Percentiles rank a stretch among this genome's conserved stretches.
These are phyloP conservation scores for Diversispora epigaea DNA, from an alignment of 192 early-diverging fungal genomes.

Conservation along the genomic window DNA sequence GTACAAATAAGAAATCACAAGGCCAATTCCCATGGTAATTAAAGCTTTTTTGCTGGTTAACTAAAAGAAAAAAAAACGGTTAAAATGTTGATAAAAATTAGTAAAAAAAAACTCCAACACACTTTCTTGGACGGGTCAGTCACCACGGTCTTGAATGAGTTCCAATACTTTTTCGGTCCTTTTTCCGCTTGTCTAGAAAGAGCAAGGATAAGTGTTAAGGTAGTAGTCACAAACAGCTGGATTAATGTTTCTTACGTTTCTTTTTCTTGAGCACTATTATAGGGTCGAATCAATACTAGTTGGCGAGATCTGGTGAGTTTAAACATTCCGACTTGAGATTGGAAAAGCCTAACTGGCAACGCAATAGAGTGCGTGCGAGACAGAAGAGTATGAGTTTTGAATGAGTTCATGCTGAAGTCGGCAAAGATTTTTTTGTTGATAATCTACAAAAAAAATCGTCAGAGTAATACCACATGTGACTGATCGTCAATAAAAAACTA, in stretches of 20 bases:
- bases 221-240: constrained; percentile 11
- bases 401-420: too few species aligned
- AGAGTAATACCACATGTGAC: too few species aligned
- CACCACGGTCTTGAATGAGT: constrained; percentile 25
- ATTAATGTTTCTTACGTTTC: constrained; percentile 26
- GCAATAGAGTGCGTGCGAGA: too few species aligned
- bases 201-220: constrained; percentile 11
- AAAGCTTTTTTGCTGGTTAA: constrained; percentile 11
- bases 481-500: too few species aligned
- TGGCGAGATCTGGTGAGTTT: constrained; percentile 20
- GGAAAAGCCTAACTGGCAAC: not conserved
- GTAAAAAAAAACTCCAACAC: not conserved
- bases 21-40: constrained; percentile 8
- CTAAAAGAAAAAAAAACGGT: constrained; percentile 18
- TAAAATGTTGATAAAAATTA: constrained; percentile 18
- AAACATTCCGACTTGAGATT: constrained; percentile 13
- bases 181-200: constrained; percentile 23
- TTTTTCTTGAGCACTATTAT: constrained; percentile 30
- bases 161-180: constrained; percentile 23
- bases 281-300: constrained; percentile 22
- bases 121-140: constrained; percentile 26
- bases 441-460: too few species aligned
- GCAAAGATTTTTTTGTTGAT: too few species aligned
- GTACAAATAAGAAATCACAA: constrained; percentile 21
- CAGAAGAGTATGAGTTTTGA: too few species aligned